These are phyloP conservation scores for Paracamarosporium sp. DNA, from an alignment of 2,329 filamentous ascomycete species.

Conservation along the genomic window DNA sequence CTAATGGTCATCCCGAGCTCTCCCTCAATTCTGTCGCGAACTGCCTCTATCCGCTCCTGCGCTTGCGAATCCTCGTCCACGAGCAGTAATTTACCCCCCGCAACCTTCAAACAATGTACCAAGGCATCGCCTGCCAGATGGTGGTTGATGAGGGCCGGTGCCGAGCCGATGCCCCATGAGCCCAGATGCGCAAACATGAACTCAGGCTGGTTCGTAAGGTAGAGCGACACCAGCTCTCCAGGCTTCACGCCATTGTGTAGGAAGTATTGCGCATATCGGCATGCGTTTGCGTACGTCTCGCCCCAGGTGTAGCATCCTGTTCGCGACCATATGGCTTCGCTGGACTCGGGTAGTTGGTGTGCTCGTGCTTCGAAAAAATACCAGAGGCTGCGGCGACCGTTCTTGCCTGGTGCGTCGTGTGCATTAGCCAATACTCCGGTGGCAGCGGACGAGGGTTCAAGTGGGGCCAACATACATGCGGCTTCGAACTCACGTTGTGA, in stretches of 20 bases:
- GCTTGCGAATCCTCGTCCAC: slow-evolving; percentile 59
- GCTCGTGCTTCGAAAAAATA: slow-evolving; percentile 69
- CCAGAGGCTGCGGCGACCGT: slow-evolving; percentile 66
- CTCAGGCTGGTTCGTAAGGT: slow-evolving; percentile 71
- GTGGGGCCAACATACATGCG: slow-evolving; percentile 51
- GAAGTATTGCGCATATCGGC: slow-evolving; percentile 46
- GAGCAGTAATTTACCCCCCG: slow-evolving; percentile 55
- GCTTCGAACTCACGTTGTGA: slow-evolving; percentile 55
- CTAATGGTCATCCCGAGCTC: slow-evolving; percentile 66
- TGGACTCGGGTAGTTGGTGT: slow-evolving; percentile 55
- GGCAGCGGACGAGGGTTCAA: not conserved
- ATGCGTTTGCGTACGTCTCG: slow-evolving; percentile 49
- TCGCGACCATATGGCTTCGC: slow-evolving; percentile 72
- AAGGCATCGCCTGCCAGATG: slow-evolving; percentile 70
- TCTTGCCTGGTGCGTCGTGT: slow-evolving; percentile 47
- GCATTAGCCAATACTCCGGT: slow-evolving; percentile 4
- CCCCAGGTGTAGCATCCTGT: slow-evolving; percentile 54
- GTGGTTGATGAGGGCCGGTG: slow-evolving; percentile 75
- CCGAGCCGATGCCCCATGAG: slow-evolving; percentile 69
- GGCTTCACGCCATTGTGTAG: slow-evolving; percentile 60
- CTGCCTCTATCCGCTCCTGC: slow-evolving; percentile 63
- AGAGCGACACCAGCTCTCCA: slow-evolving; percentile 69
- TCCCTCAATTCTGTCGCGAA: slow-evolving; percentile 54
- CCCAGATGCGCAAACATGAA: slow-evolving; percentile 72
- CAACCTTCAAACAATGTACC: slow-evolving; percentile 69